A percentile compares a stretch with the other conserved stretches of the same genome.
Evolutionary conservation across 345 rosid species (phyloP).

Genomic region (Ceriops tagal): DNA sequence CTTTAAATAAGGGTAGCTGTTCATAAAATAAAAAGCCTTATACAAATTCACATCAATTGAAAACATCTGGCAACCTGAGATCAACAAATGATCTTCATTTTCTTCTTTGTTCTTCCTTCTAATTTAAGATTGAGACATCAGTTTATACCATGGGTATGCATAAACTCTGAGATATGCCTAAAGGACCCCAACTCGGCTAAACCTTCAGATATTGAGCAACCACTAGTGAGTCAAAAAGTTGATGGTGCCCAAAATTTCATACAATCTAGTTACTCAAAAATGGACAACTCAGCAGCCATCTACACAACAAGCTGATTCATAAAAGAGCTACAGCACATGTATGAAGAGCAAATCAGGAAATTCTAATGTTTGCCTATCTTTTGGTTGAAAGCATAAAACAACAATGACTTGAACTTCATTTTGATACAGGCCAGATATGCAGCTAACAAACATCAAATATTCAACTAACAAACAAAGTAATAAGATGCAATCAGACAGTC

Average conservation of each 20-base stretch:
- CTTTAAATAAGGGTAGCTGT: background rate
- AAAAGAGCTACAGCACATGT: background rate
- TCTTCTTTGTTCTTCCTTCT: too few relatives aligned
- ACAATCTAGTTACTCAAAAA: background rate
- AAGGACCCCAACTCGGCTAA: background rate
- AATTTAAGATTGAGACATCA: too few relatives aligned
- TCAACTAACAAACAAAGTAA: background rate
- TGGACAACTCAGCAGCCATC: background rate
- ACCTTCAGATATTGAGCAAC: background rate
- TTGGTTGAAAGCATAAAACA: background rate
- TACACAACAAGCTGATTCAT: background rate
- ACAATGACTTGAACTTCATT: background rate
- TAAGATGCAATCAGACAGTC: background rate
- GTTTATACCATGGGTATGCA: too few relatives aligned
- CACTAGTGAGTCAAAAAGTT: too few relatives aligned
- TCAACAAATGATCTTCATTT: too few relatives aligned
- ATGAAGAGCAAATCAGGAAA: background rate
- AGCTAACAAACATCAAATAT: background rate
- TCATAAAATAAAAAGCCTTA: background rate
- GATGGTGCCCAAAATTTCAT: background rate
- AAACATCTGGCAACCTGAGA: too few relatives aligned
- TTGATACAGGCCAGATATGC: background rate
- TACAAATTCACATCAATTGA: background rate
- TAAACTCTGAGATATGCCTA: too few relatives aligned
- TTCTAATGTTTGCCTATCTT: background rate